phyloP scores from a whole-genome alignment of 2,329 filamentous ascomycete species.

The Arthrobotrys megalospora region DNA sequence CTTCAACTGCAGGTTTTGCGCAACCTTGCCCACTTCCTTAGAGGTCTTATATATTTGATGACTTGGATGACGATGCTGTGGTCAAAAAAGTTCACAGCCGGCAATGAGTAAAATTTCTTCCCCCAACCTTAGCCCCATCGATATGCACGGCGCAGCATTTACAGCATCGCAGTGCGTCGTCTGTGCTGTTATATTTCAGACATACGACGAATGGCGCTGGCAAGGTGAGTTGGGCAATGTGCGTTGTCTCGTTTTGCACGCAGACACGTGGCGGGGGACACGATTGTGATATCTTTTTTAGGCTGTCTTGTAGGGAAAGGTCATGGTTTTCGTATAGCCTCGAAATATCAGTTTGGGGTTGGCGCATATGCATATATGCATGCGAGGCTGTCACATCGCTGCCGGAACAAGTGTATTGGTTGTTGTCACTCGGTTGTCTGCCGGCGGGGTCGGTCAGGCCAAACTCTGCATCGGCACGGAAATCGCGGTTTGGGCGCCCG shows the following conservation, averaged over 20 bases:
- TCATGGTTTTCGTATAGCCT: slow-evolving; percentile 1
- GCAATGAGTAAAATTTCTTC: neutral
- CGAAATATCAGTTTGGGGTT: slow-evolving; percentile 21
- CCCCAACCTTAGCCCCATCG: slow-evolving; percentile 16
- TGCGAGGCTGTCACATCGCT: slow-evolving; percentile 30
- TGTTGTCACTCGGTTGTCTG: slow-evolving; percentile 23
- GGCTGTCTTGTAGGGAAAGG: neutral
- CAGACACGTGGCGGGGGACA: slow-evolving; percentile 46
- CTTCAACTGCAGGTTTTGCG: neutral
- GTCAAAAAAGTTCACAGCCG: neutral
- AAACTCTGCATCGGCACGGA: neutral
- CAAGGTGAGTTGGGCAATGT: slow-evolving; percentile 48
- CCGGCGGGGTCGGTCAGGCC: slow-evolving; percentile 8
- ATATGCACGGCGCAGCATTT: slow-evolving; percentile 22
- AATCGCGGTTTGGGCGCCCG: neutral
- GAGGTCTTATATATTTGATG: slow-evolving; percentile 20
- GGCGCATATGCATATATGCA: slow-evolving; percentile 20
- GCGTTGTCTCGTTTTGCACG: slow-evolving; percentile 53
- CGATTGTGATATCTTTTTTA: neutral
- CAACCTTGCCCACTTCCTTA: neutral
- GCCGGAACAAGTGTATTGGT: slow-evolving; percentile 25
- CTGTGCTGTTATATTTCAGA: slow-evolving; percentile 26
- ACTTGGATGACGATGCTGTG: neutral
- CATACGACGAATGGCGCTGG: slow-evolving; percentile 17
- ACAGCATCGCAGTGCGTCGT: slow-evolving; percentile 27